Evolutionary conservation across 352 stramenopile species (phyloP).

Genomic region (Peronospora farinosa): DNA sequence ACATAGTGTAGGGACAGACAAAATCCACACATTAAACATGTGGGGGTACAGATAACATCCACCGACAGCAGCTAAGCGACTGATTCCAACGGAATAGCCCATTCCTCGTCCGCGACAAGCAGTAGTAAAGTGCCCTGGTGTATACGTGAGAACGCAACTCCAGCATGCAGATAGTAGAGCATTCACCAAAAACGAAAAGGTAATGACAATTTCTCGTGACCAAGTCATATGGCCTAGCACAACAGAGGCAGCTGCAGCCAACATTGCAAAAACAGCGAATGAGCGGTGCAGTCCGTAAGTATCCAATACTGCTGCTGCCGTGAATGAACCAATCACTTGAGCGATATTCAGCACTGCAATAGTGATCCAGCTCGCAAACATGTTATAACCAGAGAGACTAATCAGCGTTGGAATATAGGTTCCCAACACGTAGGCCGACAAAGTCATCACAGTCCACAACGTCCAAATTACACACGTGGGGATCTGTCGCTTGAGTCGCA

Average conservation of each 20-base stretch:
- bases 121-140: slow-evolving; percentile 11
- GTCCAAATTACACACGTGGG: slow-evolving; percentile 8
- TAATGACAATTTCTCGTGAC: slow-evolving; percentile 14
- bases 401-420: slow-evolving; percentile 30
- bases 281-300: slow-evolving; percentile 12
- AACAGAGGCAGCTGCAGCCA: slow-evolving; percentile 9
- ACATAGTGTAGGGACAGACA: slow-evolving; percentile 2
- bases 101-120: slow-evolving; percentile 21
- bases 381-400: slow-evolving; percentile 30
- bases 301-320: slow-evolving; percentile 16
- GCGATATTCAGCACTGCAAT: slow-evolving; percentile 16
- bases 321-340: slow-evolving; percentile 22
- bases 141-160: slow-evolving; percentile 24
- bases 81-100: slow-evolving; percentile 22
- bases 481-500: slow-evolving; percentile 2
- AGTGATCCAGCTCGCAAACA: slow-evolving; percentile 26
- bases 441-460: slow-evolving; percentile 16
- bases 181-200: slow-evolving; percentile 13
- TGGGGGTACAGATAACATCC: slow-evolving; percentile 26
- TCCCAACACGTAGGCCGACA: slow-evolving; percentile 21
- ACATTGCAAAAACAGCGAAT: slow-evolving; percentile 13
- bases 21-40: slow-evolving; percentile 36
- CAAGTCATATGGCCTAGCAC: slow-evolving; percentile 25
- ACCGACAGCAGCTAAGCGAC: slow-evolving; percentile 20
- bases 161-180: slow-evolving; percentile 23